phyloP scores from a whole-genome alignment of 345 rosid genomes.

The Brassica rapa region DNA sequence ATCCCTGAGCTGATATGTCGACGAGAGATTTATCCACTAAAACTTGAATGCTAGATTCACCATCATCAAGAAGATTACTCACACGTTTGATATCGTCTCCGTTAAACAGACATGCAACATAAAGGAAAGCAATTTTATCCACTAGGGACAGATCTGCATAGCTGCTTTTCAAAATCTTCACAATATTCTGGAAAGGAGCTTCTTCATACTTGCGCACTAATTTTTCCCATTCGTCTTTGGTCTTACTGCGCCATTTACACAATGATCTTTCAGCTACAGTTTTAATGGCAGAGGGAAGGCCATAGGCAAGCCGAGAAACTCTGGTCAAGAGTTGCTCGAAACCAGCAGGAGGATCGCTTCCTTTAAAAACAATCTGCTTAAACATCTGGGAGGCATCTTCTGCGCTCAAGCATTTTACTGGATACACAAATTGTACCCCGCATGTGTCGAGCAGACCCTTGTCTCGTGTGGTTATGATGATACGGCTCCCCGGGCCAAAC shows the following conservation, averaged over 20 bases:
- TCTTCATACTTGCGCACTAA: background rate
- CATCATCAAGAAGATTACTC: background rate
- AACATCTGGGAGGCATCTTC: background rate
- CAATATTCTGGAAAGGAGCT: background rate
- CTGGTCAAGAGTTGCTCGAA: background rate
- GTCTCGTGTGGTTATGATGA: background rate
- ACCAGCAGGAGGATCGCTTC: background rate
- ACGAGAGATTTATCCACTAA: conserved; percentile 26
- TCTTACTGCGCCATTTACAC: background rate
- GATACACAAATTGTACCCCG: background rate
- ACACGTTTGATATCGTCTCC: background rate
- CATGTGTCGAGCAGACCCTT: background rate
- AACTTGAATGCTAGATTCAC: background rate
- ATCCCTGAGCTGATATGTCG: background rate
- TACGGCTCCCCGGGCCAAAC: background rate
- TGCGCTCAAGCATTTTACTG: background rate
- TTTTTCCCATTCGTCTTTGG: background rate
- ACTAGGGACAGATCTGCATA: background rate
- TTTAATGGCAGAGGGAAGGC: background rate
- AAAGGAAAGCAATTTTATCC: conserved; percentile 14
- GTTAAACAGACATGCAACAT: conserved; percentile 18
- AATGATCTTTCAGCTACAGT: background rate
- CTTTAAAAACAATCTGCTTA: background rate
- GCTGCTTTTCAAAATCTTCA: background rate
- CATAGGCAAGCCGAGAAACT: background rate